Conservation (phyloP, 1,284 basidiomycete species). For the Amylostereum areolatum region DNA sequence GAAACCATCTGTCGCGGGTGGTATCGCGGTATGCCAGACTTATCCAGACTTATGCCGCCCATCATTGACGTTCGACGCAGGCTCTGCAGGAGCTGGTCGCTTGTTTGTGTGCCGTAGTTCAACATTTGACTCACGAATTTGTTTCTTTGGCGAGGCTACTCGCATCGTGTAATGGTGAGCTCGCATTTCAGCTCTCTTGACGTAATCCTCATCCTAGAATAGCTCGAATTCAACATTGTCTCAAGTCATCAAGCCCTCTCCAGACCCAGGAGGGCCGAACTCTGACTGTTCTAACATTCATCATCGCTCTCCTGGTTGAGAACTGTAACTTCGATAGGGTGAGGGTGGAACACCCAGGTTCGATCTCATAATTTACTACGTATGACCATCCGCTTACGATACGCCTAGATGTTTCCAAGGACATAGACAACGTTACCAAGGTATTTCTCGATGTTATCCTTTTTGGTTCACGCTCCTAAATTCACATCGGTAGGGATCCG, state of each 20-base stretch:
- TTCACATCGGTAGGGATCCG: conserved; percentile 40
- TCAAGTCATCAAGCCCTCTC: conserved; percentile 39
- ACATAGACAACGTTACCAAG: conserved; percentile 56
- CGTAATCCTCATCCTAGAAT: not conserved
- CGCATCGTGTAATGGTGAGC: conserved; percentile 75
- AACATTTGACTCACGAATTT: conserved; percentile 84
- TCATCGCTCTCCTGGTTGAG: conserved; percentile 81
- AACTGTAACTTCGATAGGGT: conserved; percentile 84
- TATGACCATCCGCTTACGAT: not conserved
- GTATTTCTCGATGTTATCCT: conserved; percentile 26
- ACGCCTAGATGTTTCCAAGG: conserved; percentile 41
- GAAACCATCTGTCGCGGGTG: conserved; percentile 66
- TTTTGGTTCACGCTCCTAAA: not conserved
- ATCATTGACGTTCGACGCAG: conserved; percentile 27
- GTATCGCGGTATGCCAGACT: conserved; percentile 45
- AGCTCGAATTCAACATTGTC: conserved; percentile 35
- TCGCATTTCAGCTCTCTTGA: not conserved
- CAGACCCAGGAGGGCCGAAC: too few species aligned
- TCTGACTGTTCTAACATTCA: conserved; percentile 67
- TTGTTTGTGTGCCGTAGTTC: conserved; percentile 84
- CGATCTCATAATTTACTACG: conserved; percentile 3
- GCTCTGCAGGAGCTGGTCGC: conserved; percentile 86
- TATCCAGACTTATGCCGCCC: not conserved
- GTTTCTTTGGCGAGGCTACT: conserved; percentile 69
- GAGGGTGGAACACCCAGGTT: conserved; percentile 53